These are phyloP conservation scores for Uromyces viciae-fabae DNA, from an alignment of 1,284 basidiomycete genomes.

Conservation along the genomic window DNA sequence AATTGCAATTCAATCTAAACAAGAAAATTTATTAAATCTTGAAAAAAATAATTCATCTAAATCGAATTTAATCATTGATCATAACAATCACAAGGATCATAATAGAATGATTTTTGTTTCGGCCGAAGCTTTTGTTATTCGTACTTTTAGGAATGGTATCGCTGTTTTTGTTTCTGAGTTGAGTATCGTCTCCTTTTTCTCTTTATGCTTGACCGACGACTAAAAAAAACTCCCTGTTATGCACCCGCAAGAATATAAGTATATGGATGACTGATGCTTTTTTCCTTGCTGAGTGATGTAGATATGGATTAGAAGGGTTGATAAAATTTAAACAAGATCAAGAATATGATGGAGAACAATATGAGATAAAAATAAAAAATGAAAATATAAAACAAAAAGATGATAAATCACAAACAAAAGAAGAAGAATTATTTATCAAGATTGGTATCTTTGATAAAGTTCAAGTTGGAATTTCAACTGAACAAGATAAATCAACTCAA, in stretches of 20 bases:
- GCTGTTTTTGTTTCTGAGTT: slow-evolving; percentile 92
- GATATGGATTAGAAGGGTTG: slow-evolving; percentile 52
- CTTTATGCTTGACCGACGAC: not conserved
- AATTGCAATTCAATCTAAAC: slow-evolving; percentile 66
- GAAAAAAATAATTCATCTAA: slow-evolving; percentile 59
- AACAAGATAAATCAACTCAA: slow-evolving; percentile 37
- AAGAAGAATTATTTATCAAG: not conserved
- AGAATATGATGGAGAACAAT: slow-evolving; percentile 53
- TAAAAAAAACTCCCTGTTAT: not conserved
- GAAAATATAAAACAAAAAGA: too few relatives aligned
- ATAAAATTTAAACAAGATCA: slow-evolving; percentile 54
- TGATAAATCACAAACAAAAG: not conserved
- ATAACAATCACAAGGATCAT: not conserved
- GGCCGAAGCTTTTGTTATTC: slow-evolving; percentile 76
- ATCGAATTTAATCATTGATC: slow-evolving; percentile 65
- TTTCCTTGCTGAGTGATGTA: not conserved
- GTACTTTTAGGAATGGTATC: slow-evolving; percentile 88
- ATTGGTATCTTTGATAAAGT: slow-evolving; percentile 45
- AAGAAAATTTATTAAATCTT: slow-evolving; percentile 57
- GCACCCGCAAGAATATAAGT: not conserved
- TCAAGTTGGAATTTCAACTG: slow-evolving; percentile 28
- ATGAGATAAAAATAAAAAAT: slow-evolving; percentile 51
- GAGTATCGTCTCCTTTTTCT: slow-evolving; percentile 54
- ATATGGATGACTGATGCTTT: not conserved
- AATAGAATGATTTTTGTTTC: slow-evolving; percentile 46